These are phyloP conservation scores for Tremella fuciformis DNA, from an alignment of 768 basidiomycete species.

Conservation along the genomic window DNA sequence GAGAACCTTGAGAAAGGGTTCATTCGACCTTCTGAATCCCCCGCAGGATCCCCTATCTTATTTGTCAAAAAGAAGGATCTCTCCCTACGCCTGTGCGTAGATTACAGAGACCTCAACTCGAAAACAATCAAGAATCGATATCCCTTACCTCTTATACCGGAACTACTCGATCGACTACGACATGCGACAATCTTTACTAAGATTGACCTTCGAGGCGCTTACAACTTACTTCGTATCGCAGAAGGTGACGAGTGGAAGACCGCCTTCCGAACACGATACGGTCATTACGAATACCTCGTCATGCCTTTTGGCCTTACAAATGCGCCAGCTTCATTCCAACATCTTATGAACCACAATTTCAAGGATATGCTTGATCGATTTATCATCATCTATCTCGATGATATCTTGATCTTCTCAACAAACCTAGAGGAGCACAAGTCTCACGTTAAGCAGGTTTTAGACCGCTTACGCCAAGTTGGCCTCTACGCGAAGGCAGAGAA, in stretches of 20 bases:
- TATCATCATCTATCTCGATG: constrained; percentile 29
- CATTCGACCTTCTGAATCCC: constrained; percentile 20
- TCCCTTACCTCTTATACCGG: constrained; percentile 33
- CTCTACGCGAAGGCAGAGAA: constrained; percentile 27
- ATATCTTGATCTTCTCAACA: constrained; percentile 30
- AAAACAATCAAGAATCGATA: constrained; percentile 27
- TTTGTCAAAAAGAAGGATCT: constrained; percentile 43
- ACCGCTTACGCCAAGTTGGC: constrained; percentile 12
- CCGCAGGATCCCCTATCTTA: constrained; percentile 33
- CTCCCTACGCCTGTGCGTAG: constrained; percentile 42
- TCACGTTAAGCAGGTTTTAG: constrained; percentile 22
- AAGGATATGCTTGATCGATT: constrained; percentile 18
- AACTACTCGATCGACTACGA: constrained; percentile 24
- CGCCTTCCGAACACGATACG: constrained; percentile 50
- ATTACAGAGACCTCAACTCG: constrained; percentile 49
- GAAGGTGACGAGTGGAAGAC: constrained; percentile 57
- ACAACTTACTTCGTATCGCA: constrained; percentile 54
- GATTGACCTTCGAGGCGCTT: constrained; percentile 54
- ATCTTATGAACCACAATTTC: constrained; percentile 32
- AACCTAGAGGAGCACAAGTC: constrained; percentile 18
- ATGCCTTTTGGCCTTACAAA: constrained; percentile 41
- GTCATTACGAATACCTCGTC: constrained; percentile 28
- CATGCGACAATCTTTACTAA: constrained; percentile 31
- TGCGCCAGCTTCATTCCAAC: constrained; percentile 35
- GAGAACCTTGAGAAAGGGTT: constrained; percentile 34